Evolutionary conservation across 202 grass and related monocot species (phyloP).

Genomic region (Sporobolus alterniflorus): DNA sequence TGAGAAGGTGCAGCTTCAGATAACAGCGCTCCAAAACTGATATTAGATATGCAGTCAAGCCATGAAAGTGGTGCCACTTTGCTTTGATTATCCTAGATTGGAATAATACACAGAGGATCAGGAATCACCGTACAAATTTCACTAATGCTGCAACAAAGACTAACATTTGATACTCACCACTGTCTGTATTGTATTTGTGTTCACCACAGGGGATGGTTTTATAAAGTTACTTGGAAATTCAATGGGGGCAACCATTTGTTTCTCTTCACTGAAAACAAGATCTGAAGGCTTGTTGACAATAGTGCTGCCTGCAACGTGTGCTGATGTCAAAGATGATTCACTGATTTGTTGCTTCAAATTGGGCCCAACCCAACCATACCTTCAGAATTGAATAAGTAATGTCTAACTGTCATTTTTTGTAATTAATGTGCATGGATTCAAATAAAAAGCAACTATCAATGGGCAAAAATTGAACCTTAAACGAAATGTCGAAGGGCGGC

Average conservation of each 20-base stretch:
- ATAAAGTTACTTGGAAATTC: conserved; percentile 45
- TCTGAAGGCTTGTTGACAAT: conserved; percentile 25
- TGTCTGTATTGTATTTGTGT: conserved; percentile 22
- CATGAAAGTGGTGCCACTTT: conserved; percentile 66
- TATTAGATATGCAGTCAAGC: conserved; percentile 82
- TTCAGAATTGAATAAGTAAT: conserved; percentile 38
- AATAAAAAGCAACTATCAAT: background rate
- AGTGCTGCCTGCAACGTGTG: conserved; percentile 39
- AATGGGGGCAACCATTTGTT: conserved; percentile 28
- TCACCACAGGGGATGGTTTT: conserved; percentile 29
- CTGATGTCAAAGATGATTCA: conserved; percentile 23
- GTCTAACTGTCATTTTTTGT: background rate
- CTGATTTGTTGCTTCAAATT: conserved; percentile 45
- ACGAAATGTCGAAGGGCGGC: conserved; percentile 73
- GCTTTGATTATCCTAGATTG: conserved; percentile 60
- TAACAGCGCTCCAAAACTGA: conserved; percentile 89
- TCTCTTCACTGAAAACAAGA: conserved; percentile 43
- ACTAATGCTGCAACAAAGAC: conserved; percentile 32
- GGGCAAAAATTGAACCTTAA: conserved; percentile 70
- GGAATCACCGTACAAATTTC: conserved; percentile 7
- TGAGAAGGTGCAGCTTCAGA: conserved; percentile 63
- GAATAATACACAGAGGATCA: conserved; percentile 27
- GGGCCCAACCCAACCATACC: conserved; percentile 86
- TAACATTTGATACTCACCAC: conserved; percentile 38
- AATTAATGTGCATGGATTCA: conserved; percentile 21